phyloP scores from a whole-genome alignment of 1,284 basidiomycete genomes.

The Ustilago xerochloae region DNA sequence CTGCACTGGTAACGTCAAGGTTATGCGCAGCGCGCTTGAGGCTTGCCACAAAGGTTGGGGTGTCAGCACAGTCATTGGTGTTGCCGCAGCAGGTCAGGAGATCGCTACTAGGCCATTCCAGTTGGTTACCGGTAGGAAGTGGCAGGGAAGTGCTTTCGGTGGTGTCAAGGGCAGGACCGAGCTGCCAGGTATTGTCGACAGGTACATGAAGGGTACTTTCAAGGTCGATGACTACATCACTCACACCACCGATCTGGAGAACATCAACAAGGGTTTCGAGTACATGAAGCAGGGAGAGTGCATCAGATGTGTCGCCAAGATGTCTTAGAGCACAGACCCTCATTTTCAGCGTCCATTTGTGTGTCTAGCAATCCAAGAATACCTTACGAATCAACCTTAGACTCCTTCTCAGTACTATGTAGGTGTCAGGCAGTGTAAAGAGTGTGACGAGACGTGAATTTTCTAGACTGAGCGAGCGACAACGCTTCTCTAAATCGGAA shows the following conservation, averaged over 20 bases:
- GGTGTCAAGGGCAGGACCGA: slow-evolving; percentile 98
- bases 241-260: slow-evolving; percentile 72
- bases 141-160: slow-evolving; percentile 96
- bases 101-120: slow-evolving; percentile 90
- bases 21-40: slow-evolving; percentile 95
- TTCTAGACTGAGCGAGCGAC: too few relatives aligned
- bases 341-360: too few relatives aligned
- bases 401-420: too few relatives aligned
- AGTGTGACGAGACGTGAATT: too few relatives aligned
- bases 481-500: too few relatives aligned
- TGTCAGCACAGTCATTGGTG: slow-evolving; percentile 88
- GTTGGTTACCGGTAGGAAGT: slow-evolving; percentile 90
- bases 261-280: slow-evolving; percentile 89
- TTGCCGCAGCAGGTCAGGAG: slow-evolving; percentile 87
- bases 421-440: too few relatives aligned
- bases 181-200: slow-evolving; percentile 65
- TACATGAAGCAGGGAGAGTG: slow-evolving; percentile 95
- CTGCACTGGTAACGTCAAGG: slow-evolving; percentile 91
- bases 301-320: slow-evolving; percentile 77
- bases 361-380: too few relatives aligned
- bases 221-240: slow-evolving; percentile 70
- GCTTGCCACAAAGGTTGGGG: slow-evolving; percentile 90
- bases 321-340: slow-evolving; percentile 23
- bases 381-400: background rate
- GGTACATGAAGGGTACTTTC: slow-evolving; percentile 67